Conservation (phyloP, 768 basidiomycete genomes). For the Mycena galopus region DNA sequence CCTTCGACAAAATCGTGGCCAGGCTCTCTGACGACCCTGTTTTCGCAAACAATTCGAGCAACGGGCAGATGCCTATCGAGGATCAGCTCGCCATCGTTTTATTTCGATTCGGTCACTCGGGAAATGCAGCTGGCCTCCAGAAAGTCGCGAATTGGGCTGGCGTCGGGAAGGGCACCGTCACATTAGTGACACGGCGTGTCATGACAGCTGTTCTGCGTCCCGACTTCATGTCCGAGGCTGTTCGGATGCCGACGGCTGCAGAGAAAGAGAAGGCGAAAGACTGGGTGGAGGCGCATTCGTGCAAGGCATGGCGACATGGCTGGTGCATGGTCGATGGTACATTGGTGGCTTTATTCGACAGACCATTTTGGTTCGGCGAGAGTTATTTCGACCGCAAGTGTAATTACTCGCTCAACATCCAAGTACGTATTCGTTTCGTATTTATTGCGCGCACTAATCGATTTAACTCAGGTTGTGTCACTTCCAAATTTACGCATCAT, state of each 20-base stretch:
- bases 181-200: slow-evolving; percentile 13
- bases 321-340: too few relatives aligned
- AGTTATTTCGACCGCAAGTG: too few relatives aligned
- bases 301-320: slow-evolving; percentile 22
- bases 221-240: slow-evolving; percentile 18
- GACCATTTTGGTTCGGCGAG: too few relatives aligned
- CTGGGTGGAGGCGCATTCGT: slow-evolving; percentile 22
- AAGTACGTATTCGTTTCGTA: slow-evolving; percentile 17
- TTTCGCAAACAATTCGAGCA: slow-evolving; percentile 37
- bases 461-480: background rate
- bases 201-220: slow-evolving; percentile 23
- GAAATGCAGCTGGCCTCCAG: slow-evolving; percentile 20
- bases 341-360: too few relatives aligned
- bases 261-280: slow-evolving; percentile 26
- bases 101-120: slow-evolving; percentile 26
- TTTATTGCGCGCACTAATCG: too few relatives aligned
- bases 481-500: slow-evolving; percentile 20
- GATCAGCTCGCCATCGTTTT: slow-evolving; percentile 19
- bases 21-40: slow-evolving; percentile 15
- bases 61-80: slow-evolving; percentile 35
- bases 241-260: slow-evolving; percentile 16
- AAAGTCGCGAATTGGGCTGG: slow-evolving; percentile 25
- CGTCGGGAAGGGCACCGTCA: slow-evolving; percentile 23
- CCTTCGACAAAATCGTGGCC: slow-evolving; percentile 18
- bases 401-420: slow-evolving; percentile 26